These are phyloP conservation scores for Phytophthora meadii DNA, from an alignment of 352 stramenopile species.

Conservation along the genomic window DNA sequence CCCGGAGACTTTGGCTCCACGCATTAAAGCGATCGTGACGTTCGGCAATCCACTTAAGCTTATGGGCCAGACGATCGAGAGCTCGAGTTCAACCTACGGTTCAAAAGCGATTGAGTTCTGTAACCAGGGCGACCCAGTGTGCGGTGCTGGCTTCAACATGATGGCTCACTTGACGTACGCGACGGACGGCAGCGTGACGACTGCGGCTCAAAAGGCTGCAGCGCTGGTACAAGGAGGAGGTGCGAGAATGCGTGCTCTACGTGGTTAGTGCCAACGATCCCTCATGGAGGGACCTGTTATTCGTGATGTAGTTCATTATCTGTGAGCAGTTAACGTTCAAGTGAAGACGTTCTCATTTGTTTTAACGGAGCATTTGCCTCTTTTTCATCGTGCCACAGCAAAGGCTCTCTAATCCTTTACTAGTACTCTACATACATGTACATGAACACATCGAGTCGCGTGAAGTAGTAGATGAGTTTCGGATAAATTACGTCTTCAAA, in stretches of 20 bases:
- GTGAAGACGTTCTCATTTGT: background rate
- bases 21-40: constrained; percentile 46
- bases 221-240: constrained; percentile 13
- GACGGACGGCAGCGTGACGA: constrained; percentile 33
- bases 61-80: constrained; percentile 36
- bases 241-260: background rate
- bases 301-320: background rate
- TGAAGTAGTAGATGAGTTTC: too few relatives aligned
- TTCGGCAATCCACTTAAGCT: constrained; percentile 47
- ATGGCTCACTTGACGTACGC: constrained; percentile 41
- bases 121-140: constrained; percentile 40
- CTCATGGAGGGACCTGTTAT: background rate
- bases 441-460: too few relatives aligned
- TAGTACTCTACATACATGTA: too few relatives aligned
- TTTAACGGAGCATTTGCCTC: too few relatives aligned
- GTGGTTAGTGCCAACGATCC: background rate
- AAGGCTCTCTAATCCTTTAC: too few relatives aligned
- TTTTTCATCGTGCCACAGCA: too few relatives aligned
- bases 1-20: constrained; percentile 22
- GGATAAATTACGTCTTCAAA: too few relatives aligned
- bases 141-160: constrained; percentile 34
- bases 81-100: constrained; percentile 31
- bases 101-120: constrained; percentile 43
- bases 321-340: background rate
- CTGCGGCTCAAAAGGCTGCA: constrained; percentile 31